These are phyloP conservation scores for Aspergillus sp. DNA, from an alignment of 2,329 filamentous ascomycete species.

Conservation along the genomic window DNA sequence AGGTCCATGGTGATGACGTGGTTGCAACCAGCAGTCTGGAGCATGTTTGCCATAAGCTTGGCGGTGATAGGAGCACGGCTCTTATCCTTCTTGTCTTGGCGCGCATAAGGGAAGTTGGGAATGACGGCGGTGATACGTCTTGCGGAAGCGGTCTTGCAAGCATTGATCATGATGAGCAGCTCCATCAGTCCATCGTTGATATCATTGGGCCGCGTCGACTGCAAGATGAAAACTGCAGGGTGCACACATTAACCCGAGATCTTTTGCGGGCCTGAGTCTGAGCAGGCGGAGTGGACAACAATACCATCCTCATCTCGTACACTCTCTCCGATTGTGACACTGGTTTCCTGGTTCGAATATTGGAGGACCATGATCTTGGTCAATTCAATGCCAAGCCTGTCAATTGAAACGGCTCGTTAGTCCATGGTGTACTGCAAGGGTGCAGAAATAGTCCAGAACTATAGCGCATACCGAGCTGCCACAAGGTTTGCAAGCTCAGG, in stretches of 20 bases:
- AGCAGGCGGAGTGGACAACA: slow-evolving; percentile 15
- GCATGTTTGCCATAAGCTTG: slow-evolving; percentile 95
- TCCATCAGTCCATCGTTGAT: slow-evolving; percentile 99
- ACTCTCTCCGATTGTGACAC: slow-evolving; percentile 89
- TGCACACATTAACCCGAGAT: slow-evolving; percentile 12
- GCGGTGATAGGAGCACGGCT: slow-evolving; percentile 95
- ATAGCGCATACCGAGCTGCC: slow-evolving; percentile 59
- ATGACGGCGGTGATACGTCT: slow-evolving; percentile 93
- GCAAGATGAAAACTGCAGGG: slow-evolving; percentile 80
- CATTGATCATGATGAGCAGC: slow-evolving; percentile 96
- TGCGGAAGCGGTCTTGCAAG: slow-evolving; percentile 81
- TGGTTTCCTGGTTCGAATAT: slow-evolving; percentile 64
- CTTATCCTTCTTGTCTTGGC: slow-evolving; percentile 97
- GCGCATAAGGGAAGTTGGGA: slow-evolving; percentile 93
- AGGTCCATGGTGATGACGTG: slow-evolving; percentile 96
- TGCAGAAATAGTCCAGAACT: background rate
- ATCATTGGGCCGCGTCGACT: slow-evolving; percentile 91
- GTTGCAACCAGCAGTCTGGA: slow-evolving; percentile 90
- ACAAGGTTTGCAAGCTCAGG: slow-evolving; percentile 70
- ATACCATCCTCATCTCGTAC: slow-evolving; percentile 92
- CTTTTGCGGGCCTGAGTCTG: background rate
- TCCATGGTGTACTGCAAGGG: background rate
- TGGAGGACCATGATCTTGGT: slow-evolving; percentile 69
- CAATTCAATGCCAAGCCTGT: slow-evolving; percentile 65
- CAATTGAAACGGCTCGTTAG: slow-evolving; percentile 16